Base-by-base conservation (phyloP, 2,329 filamentous ascomycete genomes). In the Xylaria sp. region DNA sequence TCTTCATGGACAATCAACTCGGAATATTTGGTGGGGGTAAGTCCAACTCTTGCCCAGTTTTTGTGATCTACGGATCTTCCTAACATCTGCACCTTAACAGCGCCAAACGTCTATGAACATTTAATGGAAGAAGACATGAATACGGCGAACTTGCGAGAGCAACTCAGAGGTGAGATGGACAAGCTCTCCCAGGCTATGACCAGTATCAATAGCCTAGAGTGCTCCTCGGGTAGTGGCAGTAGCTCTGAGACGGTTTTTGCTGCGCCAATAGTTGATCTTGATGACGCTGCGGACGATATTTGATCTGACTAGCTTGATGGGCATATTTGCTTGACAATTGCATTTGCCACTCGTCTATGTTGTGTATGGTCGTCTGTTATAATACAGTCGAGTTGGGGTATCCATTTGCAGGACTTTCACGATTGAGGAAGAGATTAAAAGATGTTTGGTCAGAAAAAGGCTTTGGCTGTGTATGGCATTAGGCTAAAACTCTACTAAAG, bases 91-190 rank as follows among this genome's bases (percentile, higher is more conserved):
- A 27, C 9, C 24, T 39, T 3, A 19, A 58, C 55, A 78, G 76
- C 75, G 5, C 73, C 75, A 11, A 77, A 75, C n/a, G 53, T 81
- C 2, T 86, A 82, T 65, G 76, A 79, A 60, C 77, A 75, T 19
- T 78, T 86, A 4, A 85, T 86, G 84, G 83, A 82, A 24, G 85
- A 86, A 62, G 84, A 86, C 61, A 74, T 78, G 1, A 75, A 73
- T 0, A 86, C 82, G 0, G 84, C 85, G 0, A 71, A 70, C 4
- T 78, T 76, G 58, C 78, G 85, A 1, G 78, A 82, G 34, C 78
- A 75, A 11, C 78, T 85, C 36, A 84, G 83, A 70, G 71, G 73
- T 1, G 83, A 85, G 67, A 78, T 78, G 56, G 77, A 80, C n/a
- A 85, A 84, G 73, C 83, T 86, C 58, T 75, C 77, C n/a, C 80